Evolutionary conservation across 306 rosid genomes (phyloP).

Genomic region (Prunus dulcis): DNA sequence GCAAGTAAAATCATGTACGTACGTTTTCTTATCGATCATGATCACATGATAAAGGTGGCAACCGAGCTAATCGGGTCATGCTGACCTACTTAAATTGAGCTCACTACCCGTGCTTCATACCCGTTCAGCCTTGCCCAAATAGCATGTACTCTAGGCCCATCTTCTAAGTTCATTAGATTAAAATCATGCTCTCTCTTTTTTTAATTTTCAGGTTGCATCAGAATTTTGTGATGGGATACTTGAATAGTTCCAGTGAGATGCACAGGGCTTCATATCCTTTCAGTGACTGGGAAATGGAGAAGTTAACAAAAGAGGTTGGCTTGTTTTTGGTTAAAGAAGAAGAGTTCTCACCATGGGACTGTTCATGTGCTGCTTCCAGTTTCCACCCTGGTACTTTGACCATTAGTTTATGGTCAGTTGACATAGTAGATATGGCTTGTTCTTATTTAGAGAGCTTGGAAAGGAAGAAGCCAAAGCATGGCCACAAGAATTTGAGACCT

Average conservation of each 20-base stretch:
- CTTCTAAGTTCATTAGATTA: neutral
- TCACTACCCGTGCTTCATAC: no score
- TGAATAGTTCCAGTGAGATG: constrained; percentile 18
- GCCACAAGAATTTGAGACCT: neutral
- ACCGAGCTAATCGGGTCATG: no score
- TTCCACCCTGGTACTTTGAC: neutral
- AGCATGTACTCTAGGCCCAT: neutral
- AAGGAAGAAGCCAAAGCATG: neutral
- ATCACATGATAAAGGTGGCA: no score
- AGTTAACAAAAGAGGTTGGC: neutral
- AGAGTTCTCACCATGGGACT: neutral
- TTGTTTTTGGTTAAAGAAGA: neutral
- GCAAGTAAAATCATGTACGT: no score
- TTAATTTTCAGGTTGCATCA: constrained; percentile 21
- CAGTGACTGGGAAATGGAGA: constrained; percentile 24
- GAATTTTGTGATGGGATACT: constrained; percentile 24
- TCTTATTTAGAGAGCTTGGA: neutral
- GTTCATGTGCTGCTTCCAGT: neutral
- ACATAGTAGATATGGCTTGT: neutral
- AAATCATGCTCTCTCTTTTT: neutral
- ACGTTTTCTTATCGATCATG: no score
- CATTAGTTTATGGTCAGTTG: neutral
- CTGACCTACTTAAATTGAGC: no score
- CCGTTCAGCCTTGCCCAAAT: neutral
- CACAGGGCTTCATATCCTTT: constrained; percentile 36